A percentile compares a stretch with the other conserved stretches of the same genome.
These are phyloP conservation scores for Fusarium brevicatenulatum DNA, from an alignment of 2,329 filamentous ascomycete species.

Conservation along the genomic window DNA sequence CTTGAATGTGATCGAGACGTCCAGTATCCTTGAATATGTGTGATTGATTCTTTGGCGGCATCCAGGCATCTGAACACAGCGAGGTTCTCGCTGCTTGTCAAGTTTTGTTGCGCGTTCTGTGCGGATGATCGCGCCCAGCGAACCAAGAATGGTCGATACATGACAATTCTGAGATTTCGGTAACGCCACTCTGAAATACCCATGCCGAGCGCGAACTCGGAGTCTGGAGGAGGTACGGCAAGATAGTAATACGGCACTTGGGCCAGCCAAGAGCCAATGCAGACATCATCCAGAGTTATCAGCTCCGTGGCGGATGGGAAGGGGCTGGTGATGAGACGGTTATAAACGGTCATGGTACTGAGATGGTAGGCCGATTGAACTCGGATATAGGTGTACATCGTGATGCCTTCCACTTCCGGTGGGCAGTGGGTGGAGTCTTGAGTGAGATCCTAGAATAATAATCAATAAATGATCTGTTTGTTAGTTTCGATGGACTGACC, in stretches of 20 bases:
- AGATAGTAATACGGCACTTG: slow-evolving; percentile 28
- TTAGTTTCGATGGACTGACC: not conserved
- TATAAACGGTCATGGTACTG: slow-evolving; percentile 28
- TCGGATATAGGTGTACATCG: slow-evolving; percentile 21
- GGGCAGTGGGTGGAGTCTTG: slow-evolving; percentile 11
- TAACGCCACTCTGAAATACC: slow-evolving; percentile 25
- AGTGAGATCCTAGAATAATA: not conserved
- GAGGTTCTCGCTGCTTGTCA: slow-evolving; percentile 23
- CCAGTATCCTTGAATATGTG: slow-evolving; percentile 19
- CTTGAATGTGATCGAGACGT: slow-evolving; percentile 19
- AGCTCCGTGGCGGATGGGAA: slow-evolving; percentile 28
- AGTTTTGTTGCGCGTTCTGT: slow-evolving; percentile 9
- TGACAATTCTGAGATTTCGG: slow-evolving; percentile 23
- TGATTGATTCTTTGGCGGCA: slow-evolving; percentile 22
- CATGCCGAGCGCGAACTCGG: slow-evolving; percentile 17
- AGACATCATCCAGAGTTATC: slow-evolving; percentile 19
- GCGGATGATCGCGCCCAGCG: slow-evolving; percentile 20
- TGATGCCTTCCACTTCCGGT: slow-evolving; percentile 23
- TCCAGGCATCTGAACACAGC: slow-evolving; percentile 28
- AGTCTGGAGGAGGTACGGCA: not conserved
- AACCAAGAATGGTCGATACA: slow-evolving; percentile 28
- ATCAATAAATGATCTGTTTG: not conserved
- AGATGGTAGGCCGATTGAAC: slow-evolving; percentile 31
- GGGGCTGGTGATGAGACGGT: slow-evolving; percentile 30
- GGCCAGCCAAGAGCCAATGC: slow-evolving; percentile 27